Evolutionary conservation across 2,329 filamentous ascomycete genomes (phyloP).

Genomic region (Aureobasidium sp.): DNA sequence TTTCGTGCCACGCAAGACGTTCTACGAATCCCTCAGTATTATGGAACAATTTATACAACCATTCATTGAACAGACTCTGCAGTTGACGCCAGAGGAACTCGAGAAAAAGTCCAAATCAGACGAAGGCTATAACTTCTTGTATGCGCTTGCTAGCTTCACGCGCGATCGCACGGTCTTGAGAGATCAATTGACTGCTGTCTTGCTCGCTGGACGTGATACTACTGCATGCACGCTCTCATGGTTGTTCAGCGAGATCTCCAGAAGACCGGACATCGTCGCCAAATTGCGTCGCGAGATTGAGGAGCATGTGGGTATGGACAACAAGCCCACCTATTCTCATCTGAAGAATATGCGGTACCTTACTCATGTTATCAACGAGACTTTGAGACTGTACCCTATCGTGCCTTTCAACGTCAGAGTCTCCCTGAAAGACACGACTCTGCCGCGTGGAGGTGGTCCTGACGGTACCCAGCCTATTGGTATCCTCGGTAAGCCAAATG

Average conservation of each 20-base stretch:
- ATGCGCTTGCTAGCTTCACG: slow-evolving; percentile 75
- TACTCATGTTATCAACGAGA: slow-evolving; percentile 33
- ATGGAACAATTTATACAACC: slow-evolving; percentile 69
- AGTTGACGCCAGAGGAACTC: slow-evolving; percentile 61
- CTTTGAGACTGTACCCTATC: slow-evolving; percentile 40
- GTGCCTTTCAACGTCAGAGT: slow-evolving; percentile 43
- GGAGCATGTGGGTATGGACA: slow-evolving; percentile 52
- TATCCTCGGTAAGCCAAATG: slow-evolving; percentile 18
- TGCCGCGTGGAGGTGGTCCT: slow-evolving; percentile 40
- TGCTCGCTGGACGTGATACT: slow-evolving; percentile 81
- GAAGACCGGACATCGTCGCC: slow-evolving; percentile 55
- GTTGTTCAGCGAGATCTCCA: slow-evolving; percentile 72
- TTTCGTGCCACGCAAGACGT: slow-evolving; percentile 56
- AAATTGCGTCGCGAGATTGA: slow-evolving; percentile 69
- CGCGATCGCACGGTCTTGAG: slow-evolving; percentile 59
- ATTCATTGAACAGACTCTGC: slow-evolving; percentile 67
- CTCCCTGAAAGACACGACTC: slow-evolving; percentile 38
- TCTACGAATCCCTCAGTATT: slow-evolving; percentile 53
- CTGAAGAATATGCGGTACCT: slow-evolving; percentile 85
- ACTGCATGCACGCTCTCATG: slow-evolving; percentile 76
- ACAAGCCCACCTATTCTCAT: slow-evolving; percentile 60
- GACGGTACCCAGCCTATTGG: slow-evolving; percentile 37
- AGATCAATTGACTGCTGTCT: slow-evolving; percentile 73
- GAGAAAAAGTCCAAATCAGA: slow-evolving; percentile 64
- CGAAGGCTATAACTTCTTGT: slow-evolving; percentile 71